Conservation (phyloP, 495 filamentous ascomycete genomes). For the Trichoderma orchidacearum region DNA sequence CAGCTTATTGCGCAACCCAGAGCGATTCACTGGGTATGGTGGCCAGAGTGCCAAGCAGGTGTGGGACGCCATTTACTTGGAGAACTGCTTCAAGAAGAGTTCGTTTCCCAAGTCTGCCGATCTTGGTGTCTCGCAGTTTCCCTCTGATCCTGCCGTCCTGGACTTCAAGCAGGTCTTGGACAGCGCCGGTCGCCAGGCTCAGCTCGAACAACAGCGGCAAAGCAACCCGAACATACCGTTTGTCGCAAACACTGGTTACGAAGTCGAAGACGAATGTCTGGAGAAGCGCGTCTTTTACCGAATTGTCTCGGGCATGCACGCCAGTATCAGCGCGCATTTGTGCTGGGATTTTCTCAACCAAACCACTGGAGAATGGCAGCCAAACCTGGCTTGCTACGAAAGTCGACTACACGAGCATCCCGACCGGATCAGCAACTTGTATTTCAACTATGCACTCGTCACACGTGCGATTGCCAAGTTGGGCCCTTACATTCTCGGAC, state of each 20-base stretch:
- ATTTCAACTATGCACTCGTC: constrained; percentile 95
- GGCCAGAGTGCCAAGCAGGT: constrained; percentile 73
- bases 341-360: constrained; percentile 97
- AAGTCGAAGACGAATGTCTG: constrained; percentile 79
- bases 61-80: constrained; percentile 92
- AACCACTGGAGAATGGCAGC: constrained; percentile 85
- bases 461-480: constrained; percentile 84
- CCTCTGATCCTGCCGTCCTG: constrained; percentile 52
- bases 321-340: constrained; percentile 87
- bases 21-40: constrained; percentile 87
- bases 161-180: constrained; percentile 76
- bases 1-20: constrained; percentile 82
- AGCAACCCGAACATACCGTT: constrained; percentile 35
- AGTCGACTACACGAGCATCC: constrained; percentile 68
- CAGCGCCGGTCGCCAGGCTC: constrained; percentile 50
- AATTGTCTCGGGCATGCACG: constrained; percentile 93
- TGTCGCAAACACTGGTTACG: constrained; percentile 38
- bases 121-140: constrained; percentile 20
- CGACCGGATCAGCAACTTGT: constrained; percentile 90
- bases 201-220: constrained; percentile 35
- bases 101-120: constrained; percentile 36
- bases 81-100: constrained; percentile 87
- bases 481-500: constrained; percentile 55
- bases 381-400: constrained; percentile 84
- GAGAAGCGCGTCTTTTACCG: constrained; percentile 97